Evolutionary conservation across 176 grass and related monocot species (phyloP), one percentile per base, ranked within the genome.

Genomic region (Rhynchospora pubera): DNA sequence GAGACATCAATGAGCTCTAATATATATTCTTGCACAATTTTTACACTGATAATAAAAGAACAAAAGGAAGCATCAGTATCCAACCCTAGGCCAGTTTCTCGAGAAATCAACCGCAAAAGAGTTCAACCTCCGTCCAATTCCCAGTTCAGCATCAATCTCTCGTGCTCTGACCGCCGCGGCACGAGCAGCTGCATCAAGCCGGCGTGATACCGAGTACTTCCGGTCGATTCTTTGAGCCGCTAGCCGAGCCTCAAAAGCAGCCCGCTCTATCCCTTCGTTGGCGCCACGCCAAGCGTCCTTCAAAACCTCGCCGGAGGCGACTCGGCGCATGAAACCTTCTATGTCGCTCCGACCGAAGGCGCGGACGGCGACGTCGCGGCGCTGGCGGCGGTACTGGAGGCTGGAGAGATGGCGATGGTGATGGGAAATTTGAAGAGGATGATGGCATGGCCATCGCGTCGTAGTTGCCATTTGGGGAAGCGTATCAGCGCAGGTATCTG

Each of bases 81-180:
- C 18, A 87, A 99, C 96, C 87, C 89, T 95, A 61, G 96, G 96
- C 89, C 89, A 99, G 74, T 94, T 99, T 79, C 96, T 86, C 48
- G 88, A 91, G 82, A 99, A 99, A 82, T 99, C 91, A 13, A 91
- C 82, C 43, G 91, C 89, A 85, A 99, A 99, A 47, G 92, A 90
- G 13, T 92, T 86, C 91, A 90, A 99, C 51, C 85, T 58, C 74
- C 87, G 85, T 6, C 87, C 91, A 85, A 99, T 87, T 48, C 96
- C 92, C 11, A 95, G 83, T 86, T 99, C 96, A 8, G 82, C 57
- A 48, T 99, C 96, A 75, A 99, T 84, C 84, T 95, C 96, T 6
- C 85, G 66, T 4, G 84, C 87, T 19, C 92, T 92, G 11, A 51
- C 61, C 8, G 83, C 57, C 13, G 90, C 92, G 0, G 92, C 84